Conservation (phyloP, 352 stramenopile genomes). For the Phytophthora cactorum region DNA sequence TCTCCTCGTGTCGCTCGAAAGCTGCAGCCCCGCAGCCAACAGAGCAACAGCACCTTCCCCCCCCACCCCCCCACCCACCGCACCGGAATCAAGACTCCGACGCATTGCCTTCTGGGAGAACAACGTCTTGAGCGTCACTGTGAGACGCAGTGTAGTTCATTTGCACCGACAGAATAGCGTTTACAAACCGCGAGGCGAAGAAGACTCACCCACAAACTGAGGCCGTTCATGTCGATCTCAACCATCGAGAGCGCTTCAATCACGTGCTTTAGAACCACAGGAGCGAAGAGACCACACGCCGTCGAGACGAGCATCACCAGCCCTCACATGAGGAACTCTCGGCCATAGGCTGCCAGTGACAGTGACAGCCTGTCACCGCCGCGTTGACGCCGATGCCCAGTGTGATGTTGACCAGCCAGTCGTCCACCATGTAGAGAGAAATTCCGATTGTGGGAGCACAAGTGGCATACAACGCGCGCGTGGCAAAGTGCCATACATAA, state of each 20-base stretch:
- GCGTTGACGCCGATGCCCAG: conserved; percentile 18
- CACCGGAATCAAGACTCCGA: conserved; percentile 15
- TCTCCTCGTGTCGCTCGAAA: conserved; percentile 26
- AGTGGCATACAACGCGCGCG: conserved; percentile 25
- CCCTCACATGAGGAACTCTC: conserved; percentile 30
- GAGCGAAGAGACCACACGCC: conserved; percentile 42
- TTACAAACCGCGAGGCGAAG: conserved; percentile 40
- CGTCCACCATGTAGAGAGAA: conserved; percentile 24
- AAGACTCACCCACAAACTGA: conserved; percentile 47
- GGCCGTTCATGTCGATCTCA: conserved; percentile 31
- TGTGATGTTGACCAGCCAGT: conserved; percentile 20
- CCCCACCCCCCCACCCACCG: conserved; percentile 11
- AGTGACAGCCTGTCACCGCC: neutral
- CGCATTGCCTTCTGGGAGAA: conserved; percentile 53
- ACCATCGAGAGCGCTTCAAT: conserved; percentile 35
- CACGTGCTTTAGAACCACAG: conserved; percentile 50
- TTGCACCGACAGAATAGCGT: conserved; percentile 36
- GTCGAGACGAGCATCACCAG: conserved; percentile 38
- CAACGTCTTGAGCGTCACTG: conserved; percentile 44
- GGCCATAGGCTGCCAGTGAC: conserved; percentile 26
- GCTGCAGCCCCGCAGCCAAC: conserved; percentile 29
- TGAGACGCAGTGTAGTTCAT: conserved; percentile 41
- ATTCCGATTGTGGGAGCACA: conserved; percentile 19
- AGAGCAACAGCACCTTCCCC: conserved; percentile 10
- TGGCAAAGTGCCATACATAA: conserved; percentile 30